phyloP scores from a whole-genome alignment of 2,329 filamentous ascomycete genomes.

The Microcera coccophila region DNA sequence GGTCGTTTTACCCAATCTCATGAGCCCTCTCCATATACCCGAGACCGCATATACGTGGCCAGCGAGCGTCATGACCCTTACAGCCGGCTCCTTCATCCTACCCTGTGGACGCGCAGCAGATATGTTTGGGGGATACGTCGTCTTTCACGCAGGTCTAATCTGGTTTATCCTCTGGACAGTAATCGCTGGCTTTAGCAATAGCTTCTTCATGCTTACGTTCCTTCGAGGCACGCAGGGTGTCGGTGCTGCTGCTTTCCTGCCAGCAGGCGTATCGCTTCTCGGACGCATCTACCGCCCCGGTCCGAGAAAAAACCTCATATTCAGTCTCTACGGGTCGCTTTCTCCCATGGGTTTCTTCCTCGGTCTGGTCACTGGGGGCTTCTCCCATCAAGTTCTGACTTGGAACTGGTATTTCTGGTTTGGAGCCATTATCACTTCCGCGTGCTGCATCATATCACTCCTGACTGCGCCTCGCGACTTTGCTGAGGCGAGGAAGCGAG shows the following conservation, averaged over 20 bases:
- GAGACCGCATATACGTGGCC: conserved; percentile 59
- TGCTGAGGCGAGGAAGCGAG: conserved; percentile 26
- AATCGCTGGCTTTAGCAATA: conserved; percentile 60
- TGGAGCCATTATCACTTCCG: conserved; percentile 42
- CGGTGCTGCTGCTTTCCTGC: conserved; percentile 64
- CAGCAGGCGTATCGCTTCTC: conserved; percentile 63
- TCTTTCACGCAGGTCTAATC: conserved; percentile 52
- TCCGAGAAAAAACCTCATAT: conserved; percentile 64
- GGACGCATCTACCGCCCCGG: conserved; percentile 64
- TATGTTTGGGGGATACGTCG: conserved; percentile 55
- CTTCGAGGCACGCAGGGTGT: conserved; percentile 66
- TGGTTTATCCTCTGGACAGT: conserved; percentile 65
- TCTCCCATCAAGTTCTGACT: conserved; percentile 53
- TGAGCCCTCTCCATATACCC: conserved; percentile 59
- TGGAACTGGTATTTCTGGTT: conserved; percentile 71
- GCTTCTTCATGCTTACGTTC: conserved; percentile 62
- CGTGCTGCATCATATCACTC: conserved; percentile 47
- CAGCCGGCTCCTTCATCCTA: conserved; percentile 54
- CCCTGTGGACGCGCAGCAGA: conserved; percentile 56
- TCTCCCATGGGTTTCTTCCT: conserved; percentile 54
- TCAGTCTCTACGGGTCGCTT: conserved; percentile 54
- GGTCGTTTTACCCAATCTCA: conserved; percentile 64
- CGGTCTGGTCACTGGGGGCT: conserved; percentile 62
- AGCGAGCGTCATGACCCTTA: conserved; percentile 56
- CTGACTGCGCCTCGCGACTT: conserved; percentile 36